Percentiles rank a stretch among this genome's conserved stretches.
Conservation (phyloP, 1,284 basidiomycete species). For the Omphalotus olearius region DNA sequence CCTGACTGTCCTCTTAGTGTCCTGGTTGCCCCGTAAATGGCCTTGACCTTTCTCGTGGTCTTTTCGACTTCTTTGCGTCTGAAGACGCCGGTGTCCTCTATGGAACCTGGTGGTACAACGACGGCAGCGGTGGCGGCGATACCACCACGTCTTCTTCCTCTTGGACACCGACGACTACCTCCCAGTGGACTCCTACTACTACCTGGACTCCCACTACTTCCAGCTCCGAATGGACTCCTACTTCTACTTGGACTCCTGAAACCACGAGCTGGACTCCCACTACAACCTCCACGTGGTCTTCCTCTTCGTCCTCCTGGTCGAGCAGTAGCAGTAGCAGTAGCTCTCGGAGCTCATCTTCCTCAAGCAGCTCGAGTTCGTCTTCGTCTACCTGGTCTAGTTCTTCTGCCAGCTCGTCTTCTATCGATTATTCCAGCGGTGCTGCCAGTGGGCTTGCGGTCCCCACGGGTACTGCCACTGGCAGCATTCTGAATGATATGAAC, state of each 20-base stretch:
- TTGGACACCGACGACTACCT: slow-evolving; percentile 13
- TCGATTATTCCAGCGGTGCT: slow-evolving; percentile 17
- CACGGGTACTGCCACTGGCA: slow-evolving; percentile 23
- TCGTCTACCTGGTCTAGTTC: slow-evolving; percentile 21
- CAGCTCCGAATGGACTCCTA: slow-evolving; percentile 20
- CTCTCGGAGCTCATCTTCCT: slow-evolving; percentile 19
- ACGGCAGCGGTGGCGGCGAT: slow-evolving; percentile 21
- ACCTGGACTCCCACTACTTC: slow-evolving; percentile 19
- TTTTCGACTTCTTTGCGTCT: slow-evolving; percentile 65
- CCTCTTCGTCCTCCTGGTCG: slow-evolving; percentile 17
- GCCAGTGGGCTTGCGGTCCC: slow-evolving; percentile 28
- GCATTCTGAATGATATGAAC: slow-evolving; percentile 31
- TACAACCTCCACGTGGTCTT: slow-evolving; percentile 18
- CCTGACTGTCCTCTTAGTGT: slow-evolving; percentile 40
- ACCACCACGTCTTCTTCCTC: slow-evolving; percentile 19
- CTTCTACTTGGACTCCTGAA: slow-evolving; percentile 11
- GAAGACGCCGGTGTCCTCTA: slow-evolving; percentile 47
- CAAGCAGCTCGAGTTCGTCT: slow-evolving; percentile 11
- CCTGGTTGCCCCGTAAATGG: slow-evolving; percentile 66
- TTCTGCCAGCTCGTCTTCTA: slow-evolving; percentile 17
- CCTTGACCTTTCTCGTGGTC: slow-evolving; percentile 73
- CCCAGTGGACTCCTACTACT: slow-evolving; percentile 15
- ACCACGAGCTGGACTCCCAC: slow-evolving; percentile 20
- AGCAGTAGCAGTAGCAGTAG: slow-evolving; percentile 17
- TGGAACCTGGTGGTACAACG: slow-evolving; percentile 54